Conservation (phyloP, 805 yeast genomes). For the Lachancea nothofagi region DNA sequence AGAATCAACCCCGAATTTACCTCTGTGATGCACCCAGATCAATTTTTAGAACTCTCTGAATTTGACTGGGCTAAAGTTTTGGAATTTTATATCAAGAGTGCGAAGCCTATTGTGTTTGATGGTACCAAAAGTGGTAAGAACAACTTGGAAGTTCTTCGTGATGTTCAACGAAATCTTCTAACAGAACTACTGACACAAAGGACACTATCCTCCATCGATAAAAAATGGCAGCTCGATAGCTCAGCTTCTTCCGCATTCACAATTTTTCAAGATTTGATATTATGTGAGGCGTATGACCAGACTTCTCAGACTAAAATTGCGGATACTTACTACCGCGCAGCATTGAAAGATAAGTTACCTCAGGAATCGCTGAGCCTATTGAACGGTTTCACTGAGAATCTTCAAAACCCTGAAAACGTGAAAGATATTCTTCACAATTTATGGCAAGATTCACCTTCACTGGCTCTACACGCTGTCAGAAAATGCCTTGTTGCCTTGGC, state of each 20-base stretch:
- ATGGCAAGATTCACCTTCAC: constrained; percentile 28
- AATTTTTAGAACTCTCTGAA: constrained; percentile 35
- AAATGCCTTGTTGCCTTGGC: constrained; percentile 13
- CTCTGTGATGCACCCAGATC: constrained; percentile 42
- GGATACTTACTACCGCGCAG: constrained; percentile 19
- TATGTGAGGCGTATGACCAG: constrained; percentile 23
- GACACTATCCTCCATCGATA: constrained; percentile 15
- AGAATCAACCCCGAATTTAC: constrained; percentile 33
- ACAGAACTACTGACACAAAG: constrained; percentile 11
- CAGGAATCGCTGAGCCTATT: constrained; percentile 15
- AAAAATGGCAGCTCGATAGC: constrained; percentile 6
- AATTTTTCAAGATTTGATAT: constrained; percentile 15
- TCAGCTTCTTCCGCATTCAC: constrained; percentile 16
- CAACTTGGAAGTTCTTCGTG: constrained; percentile 17
- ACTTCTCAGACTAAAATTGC: constrained; percentile 10
- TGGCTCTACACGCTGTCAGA: constrained; percentile 23
- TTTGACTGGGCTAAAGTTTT: constrained; percentile 32
- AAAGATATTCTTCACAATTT: constrained; percentile 18
- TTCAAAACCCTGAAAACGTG: background rate
- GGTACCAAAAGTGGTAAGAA: constrained; percentile 11
- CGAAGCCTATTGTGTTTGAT: constrained; percentile 32
- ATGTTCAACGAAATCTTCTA: constrained; percentile 7
- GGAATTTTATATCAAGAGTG: constrained; percentile 40
- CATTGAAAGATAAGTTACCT: constrained; percentile 17
- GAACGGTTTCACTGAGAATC: constrained; percentile 16